Percentiles rank a stretch among this genome's conserved stretches.
Evolutionary conservation across 2,329 filamentous ascomycete species (phyloP).

Genomic region (Colletotrichum plurivorum): DNA sequence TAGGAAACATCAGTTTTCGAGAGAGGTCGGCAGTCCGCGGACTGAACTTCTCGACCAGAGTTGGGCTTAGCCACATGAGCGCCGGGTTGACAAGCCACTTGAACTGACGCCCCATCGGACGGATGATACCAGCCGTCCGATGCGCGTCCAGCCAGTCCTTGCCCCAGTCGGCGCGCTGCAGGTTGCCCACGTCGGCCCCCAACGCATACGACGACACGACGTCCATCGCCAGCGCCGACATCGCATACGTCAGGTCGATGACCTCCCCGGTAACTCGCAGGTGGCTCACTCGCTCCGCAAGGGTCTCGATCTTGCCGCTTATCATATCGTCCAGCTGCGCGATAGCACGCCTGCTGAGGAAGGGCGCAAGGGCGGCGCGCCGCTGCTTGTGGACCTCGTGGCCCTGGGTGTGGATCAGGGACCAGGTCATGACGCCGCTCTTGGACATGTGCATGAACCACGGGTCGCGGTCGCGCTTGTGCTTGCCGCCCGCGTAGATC

Average conservation of each 20-base stretch:
- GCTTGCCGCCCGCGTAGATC: conserved; percentile 39
- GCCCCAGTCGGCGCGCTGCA: neutral
- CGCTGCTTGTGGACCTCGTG: conserved; percentile 4
- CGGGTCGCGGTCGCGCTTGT: conserved; percentile 11
- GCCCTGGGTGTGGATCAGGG: neutral
- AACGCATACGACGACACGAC: neutral
- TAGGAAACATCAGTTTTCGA: neutral
- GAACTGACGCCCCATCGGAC: neutral
- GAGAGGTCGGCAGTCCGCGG: neutral
- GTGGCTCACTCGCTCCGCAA: neutral
- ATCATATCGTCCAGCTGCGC: neutral
- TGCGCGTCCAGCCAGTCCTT: neutral
- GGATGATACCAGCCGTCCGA: neutral
- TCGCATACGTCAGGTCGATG: neutral
- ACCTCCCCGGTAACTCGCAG: neutral
- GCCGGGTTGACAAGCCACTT: neutral
- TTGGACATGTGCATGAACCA: conserved; percentile 27
- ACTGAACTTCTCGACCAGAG: neutral
- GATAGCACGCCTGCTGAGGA: neutral
- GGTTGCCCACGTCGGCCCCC: neutral
- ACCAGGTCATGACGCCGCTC: conserved; percentile 45
- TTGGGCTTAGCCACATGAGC: neutral
- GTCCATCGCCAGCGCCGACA: neutral
- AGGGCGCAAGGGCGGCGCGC: neutral
- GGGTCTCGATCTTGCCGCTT: neutral